Evolutionary conservation across 176 grass and related monocot species (phyloP).

Genomic region (Poa annua): DNA sequence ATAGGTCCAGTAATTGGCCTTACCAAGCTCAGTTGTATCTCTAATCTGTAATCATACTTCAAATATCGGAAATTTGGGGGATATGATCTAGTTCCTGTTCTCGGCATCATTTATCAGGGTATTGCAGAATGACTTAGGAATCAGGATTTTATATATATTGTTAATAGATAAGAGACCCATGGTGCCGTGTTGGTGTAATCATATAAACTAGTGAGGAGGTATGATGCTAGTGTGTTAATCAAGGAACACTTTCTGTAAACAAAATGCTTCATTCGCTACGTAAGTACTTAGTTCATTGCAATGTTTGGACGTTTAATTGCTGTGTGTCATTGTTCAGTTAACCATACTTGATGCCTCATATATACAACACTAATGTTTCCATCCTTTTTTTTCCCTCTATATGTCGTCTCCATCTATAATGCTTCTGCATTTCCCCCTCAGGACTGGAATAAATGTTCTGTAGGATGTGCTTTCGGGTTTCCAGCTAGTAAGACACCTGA

Average conservation of each 20-base stretch:
- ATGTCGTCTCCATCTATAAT: conserved; percentile 19
- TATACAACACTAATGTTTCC: neutral
- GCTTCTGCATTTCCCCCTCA: conserved; percentile 47
- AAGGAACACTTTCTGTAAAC: conserved; percentile 3
- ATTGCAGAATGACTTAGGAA: neutral
- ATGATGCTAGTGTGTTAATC: neutral
- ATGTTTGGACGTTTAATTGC: conserved; percentile 4
- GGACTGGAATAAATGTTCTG: conserved; percentile 84
- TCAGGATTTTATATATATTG: neutral
- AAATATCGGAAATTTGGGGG: neutral
- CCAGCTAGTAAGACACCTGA: conserved; percentile 73
- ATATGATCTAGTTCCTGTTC: neutral
- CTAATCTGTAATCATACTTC: neutral
- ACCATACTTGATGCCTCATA: neutral
- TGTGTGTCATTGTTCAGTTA: conserved; percentile 1
- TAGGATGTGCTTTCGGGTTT: conserved; percentile 83
- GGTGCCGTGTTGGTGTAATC: neutral
- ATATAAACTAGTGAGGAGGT: neutral
- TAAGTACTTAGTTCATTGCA: conserved; percentile 9
- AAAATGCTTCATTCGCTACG: neutral
- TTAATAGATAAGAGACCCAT: neutral
- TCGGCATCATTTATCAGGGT: neutral
- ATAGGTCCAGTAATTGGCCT: neutral
- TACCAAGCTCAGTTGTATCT: neutral
- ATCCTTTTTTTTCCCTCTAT: neutral